Percentiles rank a stretch among this genome's conserved stretches.
These are phyloP conservation scores for Talinum fruticosum DNA, from an alignment of 148 eudicot genomes.

Conservation along the genomic window DNA sequence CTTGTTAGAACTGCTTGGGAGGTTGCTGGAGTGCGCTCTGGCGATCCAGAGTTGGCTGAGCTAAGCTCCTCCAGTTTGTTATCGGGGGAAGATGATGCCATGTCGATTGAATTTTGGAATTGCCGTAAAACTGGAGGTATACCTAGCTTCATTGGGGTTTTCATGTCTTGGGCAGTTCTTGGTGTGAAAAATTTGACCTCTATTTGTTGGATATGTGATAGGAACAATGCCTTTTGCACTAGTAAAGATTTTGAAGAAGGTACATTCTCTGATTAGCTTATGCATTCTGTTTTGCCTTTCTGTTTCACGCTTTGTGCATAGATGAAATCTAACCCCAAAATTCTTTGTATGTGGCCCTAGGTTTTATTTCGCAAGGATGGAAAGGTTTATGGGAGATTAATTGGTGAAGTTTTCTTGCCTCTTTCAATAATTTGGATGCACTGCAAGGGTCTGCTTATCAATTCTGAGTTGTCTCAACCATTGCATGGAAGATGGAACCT, in stretches of 20 bases:
- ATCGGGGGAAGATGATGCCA: conserved; percentile 30
- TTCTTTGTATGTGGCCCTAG: conserved; percentile 29
- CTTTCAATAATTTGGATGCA: not conserved
- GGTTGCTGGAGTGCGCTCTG: conserved; percentile 64
- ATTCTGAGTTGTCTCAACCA: not conserved
- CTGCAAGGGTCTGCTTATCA: too few species aligned
- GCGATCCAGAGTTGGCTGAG: conserved; percentile 52
- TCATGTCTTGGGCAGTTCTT: not conserved
- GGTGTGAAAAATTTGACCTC: not conserved
- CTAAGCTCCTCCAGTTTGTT: conserved; percentile 52
- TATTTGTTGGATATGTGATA: conserved; percentile 19
- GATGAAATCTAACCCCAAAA: conserved; percentile 5
- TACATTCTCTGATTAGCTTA: conserved; percentile 24
- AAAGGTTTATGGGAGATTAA: conserved; percentile 47
- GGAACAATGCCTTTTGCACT: conserved; percentile 54
- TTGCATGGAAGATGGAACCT: not conserved
- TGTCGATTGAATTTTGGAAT: conserved; percentile 55
- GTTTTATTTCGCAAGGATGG: conserved; percentile 62
- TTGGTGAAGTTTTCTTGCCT: conserved; percentile 24
- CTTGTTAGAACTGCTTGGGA: conserved; percentile 72
- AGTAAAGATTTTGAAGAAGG: conserved; percentile 55
- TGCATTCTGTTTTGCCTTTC: not conserved
- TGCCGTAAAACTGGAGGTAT: conserved; percentile 74
- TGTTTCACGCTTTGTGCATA: not conserved
- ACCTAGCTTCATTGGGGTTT: conserved; percentile 2